Percentiles rank a stretch among this genome's conserved stretches.
phyloP scores from a whole-genome alignment of 305 asterid genomes.

The Solanum hybrid region DNA sequence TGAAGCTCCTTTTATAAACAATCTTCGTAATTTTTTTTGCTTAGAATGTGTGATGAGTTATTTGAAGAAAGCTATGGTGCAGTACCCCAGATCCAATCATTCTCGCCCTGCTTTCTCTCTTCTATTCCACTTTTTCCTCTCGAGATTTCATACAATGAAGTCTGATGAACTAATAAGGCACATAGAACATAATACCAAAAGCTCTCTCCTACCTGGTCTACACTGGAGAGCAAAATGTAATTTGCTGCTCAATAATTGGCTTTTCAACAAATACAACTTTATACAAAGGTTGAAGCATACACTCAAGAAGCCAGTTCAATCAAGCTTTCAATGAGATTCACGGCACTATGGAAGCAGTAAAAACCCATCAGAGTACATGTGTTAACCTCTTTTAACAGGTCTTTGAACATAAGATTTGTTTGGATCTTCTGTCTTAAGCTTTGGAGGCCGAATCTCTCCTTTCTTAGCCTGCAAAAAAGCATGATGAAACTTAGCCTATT shows the following conservation, averaged over 20 bases:
- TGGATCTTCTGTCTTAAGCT: constrained; percentile 97
- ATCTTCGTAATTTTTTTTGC: neutral
- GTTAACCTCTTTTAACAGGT: constrained; percentile 73
- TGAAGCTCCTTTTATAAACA: neutral
- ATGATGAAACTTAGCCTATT: neutral
- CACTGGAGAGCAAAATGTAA: neutral
- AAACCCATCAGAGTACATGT: neutral
- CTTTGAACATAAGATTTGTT: constrained; percentile 96
- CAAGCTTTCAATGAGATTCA: constrained; percentile 1
- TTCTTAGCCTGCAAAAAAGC: constrained; percentile 52
- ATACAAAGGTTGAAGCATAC: constrained; percentile 11
- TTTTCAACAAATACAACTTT: neutral
- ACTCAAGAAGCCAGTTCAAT: constrained; percentile 7
- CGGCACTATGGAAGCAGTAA: neutral
- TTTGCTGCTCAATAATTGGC: neutral
- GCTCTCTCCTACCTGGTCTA: neutral
- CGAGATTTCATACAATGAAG: neutral
- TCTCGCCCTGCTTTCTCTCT: too few relatives aligned
- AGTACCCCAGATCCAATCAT: neutral
- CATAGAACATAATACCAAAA: neutral
- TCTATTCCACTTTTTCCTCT: neutral
- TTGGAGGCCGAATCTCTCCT: constrained; percentile 96
- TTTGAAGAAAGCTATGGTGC: neutral
- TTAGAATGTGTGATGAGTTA: neutral
- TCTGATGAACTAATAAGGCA: neutral